Percentiles rank a stretch among this genome's conserved stretches.
Conservation (phyloP, 441 rosid genomes). For the Jatropha podagrica region DNA sequence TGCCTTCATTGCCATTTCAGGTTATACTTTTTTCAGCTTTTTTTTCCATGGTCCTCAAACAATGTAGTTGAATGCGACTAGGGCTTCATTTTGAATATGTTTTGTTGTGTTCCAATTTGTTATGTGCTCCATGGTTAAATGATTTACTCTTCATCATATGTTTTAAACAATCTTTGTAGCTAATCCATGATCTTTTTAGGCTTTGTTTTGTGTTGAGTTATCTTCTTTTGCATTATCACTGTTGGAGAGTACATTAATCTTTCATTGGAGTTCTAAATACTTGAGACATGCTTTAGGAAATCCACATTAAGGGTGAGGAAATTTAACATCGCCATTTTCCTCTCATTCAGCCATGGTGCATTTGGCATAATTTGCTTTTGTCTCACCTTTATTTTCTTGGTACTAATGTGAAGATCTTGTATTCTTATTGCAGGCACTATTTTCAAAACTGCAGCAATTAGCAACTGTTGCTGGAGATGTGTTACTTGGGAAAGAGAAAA, state of each 20-base stretch:
- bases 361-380: background rate
- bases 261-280: background rate
- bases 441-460: constrained; percentile 91
- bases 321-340: background rate
- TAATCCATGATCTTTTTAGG: too few species aligned
- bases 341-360: constrained; percentile 2
- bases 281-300: background rate
- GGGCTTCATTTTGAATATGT: background rate
- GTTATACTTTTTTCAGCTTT: constrained; percentile 34
- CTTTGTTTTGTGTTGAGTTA: background rate
- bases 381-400: constrained; percentile 1
- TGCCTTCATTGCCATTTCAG: constrained; percentile 98
- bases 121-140: background rate
- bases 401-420: constrained; percentile 3
- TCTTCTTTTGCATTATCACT: background rate
- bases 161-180: background rate
- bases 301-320: background rate
- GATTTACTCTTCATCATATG: background rate
- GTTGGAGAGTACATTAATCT: background rate
- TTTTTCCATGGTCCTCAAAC: background rate
- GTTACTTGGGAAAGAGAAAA: constrained; percentile 80
- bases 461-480: constrained; percentile 96
- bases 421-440: constrained; percentile 67
- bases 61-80: background rate
- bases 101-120: constrained; percentile 3